phyloP scores from a whole-genome alignment of 1,284 basidiomycete genomes.

The Ustilago nuda region DNA sequence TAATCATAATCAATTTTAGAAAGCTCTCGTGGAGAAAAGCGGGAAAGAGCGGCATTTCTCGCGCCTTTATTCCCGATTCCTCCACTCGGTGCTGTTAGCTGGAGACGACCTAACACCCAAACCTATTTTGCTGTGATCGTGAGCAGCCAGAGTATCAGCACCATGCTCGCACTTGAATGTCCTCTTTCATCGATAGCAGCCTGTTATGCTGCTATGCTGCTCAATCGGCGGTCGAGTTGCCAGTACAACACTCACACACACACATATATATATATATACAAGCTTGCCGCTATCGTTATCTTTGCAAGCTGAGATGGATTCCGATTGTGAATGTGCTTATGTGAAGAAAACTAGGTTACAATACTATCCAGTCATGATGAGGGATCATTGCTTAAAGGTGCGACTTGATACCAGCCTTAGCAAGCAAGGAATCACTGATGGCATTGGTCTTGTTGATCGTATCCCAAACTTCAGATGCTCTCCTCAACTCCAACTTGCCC shows the following conservation, averaged over 20 bases:
- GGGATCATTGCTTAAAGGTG: constrained; percentile 35
- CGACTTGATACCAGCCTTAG: constrained; percentile 52
- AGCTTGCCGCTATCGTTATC: too few relatives aligned
- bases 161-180: too few relatives aligned
- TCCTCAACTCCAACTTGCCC: constrained; percentile 78
- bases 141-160: not conserved
- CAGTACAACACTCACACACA: too few relatives aligned
- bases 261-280: too few relatives aligned
- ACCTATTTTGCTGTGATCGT: too few relatives aligned
- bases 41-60: constrained; percentile 4
- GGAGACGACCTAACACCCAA: not conserved
- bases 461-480: constrained; percentile 56
- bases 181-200: too few relatives aligned
- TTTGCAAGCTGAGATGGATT: not conserved
- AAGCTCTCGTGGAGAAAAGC: constrained; percentile 1
- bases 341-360: constrained; percentile 3
- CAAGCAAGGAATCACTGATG: constrained; percentile 41
- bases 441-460: constrained; percentile 44
- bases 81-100: not conserved
- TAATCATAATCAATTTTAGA: too few relatives aligned
- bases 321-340: not conserved
- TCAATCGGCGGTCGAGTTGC: too few relatives aligned
- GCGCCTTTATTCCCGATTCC: constrained; percentile 18
- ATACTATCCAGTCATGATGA: not conserved
- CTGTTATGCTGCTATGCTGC: too few relatives aligned